Conservation (phyloP, 2,329 filamentous ascomycete genomes). For the Aspergillus persii region DNA sequence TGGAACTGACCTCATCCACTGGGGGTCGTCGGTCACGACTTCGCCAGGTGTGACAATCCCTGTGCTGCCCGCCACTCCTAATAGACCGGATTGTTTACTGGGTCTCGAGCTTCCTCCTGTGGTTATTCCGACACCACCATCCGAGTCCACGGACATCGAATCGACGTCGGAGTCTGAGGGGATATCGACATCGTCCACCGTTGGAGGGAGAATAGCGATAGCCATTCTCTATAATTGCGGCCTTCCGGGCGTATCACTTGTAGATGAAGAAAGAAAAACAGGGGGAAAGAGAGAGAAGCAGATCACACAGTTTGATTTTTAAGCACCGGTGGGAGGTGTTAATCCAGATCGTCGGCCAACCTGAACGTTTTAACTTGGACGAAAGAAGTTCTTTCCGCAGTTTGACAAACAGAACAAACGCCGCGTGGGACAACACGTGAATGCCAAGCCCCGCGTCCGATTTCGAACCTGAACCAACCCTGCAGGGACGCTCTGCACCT, state of each 20-base stretch:
- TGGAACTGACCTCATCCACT: slow-evolving; percentile 72
- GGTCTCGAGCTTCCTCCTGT: slow-evolving; percentile 31
- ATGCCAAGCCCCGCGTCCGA: not conserved
- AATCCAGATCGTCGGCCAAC: not conserved
- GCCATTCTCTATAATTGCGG: slow-evolving; percentile 45
- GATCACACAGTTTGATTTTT: not conserved
- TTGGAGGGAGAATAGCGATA: slow-evolving; percentile 58
- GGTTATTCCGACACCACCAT: slow-evolving; percentile 38
- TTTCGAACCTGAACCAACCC: not conserved
- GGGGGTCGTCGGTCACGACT: slow-evolving; percentile 82
- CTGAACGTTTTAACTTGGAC: not conserved
- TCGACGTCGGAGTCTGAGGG: slow-evolving; percentile 46
- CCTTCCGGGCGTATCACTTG: not conserved
- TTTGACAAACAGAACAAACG: not conserved
- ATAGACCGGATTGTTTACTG: slow-evolving; percentile 38
- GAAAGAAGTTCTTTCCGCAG: not conserved
- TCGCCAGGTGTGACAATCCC: slow-evolving; percentile 84
- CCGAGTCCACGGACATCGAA: slow-evolving; percentile 49
- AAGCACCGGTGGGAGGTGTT: not conserved
- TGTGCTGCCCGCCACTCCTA: slow-evolving; percentile 28
- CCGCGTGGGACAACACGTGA: not conserved
- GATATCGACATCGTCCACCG: slow-evolving; percentile 33
- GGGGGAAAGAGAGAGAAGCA: no score
- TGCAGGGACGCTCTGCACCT: no score
- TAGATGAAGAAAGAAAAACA: no score